Conservation (phyloP, 345 rosid species). For the Cardamine occulta region DNA sequence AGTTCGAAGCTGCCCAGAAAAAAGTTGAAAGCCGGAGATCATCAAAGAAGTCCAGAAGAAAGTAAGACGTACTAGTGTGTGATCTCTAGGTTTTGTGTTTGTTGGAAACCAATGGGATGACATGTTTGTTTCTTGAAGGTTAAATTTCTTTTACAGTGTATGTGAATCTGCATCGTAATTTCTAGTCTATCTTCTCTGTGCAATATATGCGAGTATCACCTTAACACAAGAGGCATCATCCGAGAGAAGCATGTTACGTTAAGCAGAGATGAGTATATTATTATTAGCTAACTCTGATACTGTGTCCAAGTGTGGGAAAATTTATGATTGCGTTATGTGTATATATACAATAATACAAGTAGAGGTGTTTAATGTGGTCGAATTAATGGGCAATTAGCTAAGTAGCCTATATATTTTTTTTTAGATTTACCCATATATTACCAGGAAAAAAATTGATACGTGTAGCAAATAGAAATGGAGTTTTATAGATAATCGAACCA, state of each 20-base stretch:
- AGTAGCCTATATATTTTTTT: not conserved
- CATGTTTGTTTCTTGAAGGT: not conserved
- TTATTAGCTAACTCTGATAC: too few relatives aligned
- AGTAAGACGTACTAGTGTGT: slow-evolving; percentile 7
- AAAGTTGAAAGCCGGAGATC: slow-evolving; percentile 60
- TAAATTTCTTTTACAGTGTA: not conserved
- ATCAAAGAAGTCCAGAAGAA: slow-evolving; percentile 56
- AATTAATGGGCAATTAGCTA: too few relatives aligned
- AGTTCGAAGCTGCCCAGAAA: slow-evolving; percentile 84
- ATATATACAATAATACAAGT: not conserved
- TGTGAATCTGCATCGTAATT: not conserved
- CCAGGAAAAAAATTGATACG: too few relatives aligned
- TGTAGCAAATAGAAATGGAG: too few relatives aligned
- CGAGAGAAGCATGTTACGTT: not conserved
- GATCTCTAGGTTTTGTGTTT: not conserved
- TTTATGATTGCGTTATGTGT: too few relatives aligned
- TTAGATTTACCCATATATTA: too few relatives aligned
- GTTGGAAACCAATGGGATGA: slow-evolving; percentile 3
- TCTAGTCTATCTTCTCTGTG: not conserved
- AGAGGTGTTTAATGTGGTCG: not conserved
- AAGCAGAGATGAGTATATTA: not conserved
- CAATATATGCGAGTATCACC: not conserved
- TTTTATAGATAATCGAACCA: too few relatives aligned
- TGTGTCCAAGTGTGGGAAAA: too few relatives aligned
- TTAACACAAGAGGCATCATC: not conserved